Evolutionary conservation across 2,329 filamentous ascomycete genomes (phyloP), one percentile per base, ranked within the genome.

Genomic region (Drechmeria coniospora): DNA sequence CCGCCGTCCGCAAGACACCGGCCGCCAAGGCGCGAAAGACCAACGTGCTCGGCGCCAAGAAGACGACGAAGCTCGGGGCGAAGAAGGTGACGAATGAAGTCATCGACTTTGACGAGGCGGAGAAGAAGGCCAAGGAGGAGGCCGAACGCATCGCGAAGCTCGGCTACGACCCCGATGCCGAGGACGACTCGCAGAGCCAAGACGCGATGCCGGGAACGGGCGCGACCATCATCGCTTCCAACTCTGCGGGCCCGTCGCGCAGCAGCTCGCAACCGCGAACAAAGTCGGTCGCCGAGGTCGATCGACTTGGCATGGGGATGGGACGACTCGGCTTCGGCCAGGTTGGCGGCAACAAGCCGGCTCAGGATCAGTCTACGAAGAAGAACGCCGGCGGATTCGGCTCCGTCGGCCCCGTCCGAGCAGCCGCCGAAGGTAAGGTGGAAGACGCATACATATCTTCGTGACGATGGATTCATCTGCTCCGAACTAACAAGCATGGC

Each of bases 71-170:
- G 60, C 66, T 95, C 8, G 90, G 87, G 20, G 87, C 76, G 16
- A 95, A 95, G 71, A 95, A 95, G 63, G 71, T 92, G 19, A 71
- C 66, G 4, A 68, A 63, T 25, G 79, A 86, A 39, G 59, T 74
- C 9, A 86, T 98, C 36, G 87, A 98, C 58, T 98, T 98, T 45
- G 90, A 98, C 38, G 90, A 87, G 52, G 90, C 86, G 3, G 90
- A 98, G 63, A 83, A 81, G 55, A 93, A 92, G 58, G 90, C 90
- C 23, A 92, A 87, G 53, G 90, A 95, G 55, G 90, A 98, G 55
- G 90, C 86, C 3, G 90, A 95, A 54, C 77, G 90, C 40, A 90
- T 94, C 48, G 84, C 79, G 50, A 93, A 92, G 57, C 63, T 98
- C 14, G 90, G 90, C 21, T 98, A 98, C 46, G 84, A 98, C 44